Base-by-base conservation (phyloP, 768 basidiomycete species). In the Rhodotorula kratochvilovae region DNA sequence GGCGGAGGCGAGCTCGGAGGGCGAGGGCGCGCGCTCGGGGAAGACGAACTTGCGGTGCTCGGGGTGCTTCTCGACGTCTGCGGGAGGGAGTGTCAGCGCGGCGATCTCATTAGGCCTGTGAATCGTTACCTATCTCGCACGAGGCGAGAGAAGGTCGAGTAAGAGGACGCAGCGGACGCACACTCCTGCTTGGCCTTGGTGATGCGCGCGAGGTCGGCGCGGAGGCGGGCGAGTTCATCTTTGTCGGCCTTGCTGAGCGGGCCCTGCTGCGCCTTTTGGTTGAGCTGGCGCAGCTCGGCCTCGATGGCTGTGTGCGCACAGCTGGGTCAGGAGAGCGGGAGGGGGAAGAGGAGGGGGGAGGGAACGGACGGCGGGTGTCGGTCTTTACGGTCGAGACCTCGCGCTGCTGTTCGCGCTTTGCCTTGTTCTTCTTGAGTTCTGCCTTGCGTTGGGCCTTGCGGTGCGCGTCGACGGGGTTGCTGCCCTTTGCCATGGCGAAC, bases 341-440 rank as follows among this genome's bases (percentile, higher is more conserved):
- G 56, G 27, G 29, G 51, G 53, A 31, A 25, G 59, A 55, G 56
- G n/a, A 35, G 61, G 78, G 48, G 61, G 43, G 16, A 56, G 15
- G 36, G 31, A 23, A 75, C 83, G 61, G 76, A 88, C 93, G 91
- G 80, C 84, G 82, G 6, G 93, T 96, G 78, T 97, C 93, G 81
- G 92, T 92, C 84, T 97, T 98, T 53, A 96, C 89, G 42, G 91
- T 84, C n/a, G 90, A 84, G 79, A 93, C 88, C 79, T 98, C 93
- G 75, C 91, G 86, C 25, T 87, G 81, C 81, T 94, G 92, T 61
- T 85, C 81, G 66, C 94, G 85, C 66, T 86, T 88, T 79, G 88
- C 81, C 84, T 96, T 97, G 84, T 97, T 95, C 92, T 94, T 95
- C 83, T 95, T 95, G 55, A 97, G 83, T 80, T 99, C 95, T 80